Base-by-base conservation (phyloP, 2,329 filamentous ascomycete species). In the Diaporthe citri region DNA sequence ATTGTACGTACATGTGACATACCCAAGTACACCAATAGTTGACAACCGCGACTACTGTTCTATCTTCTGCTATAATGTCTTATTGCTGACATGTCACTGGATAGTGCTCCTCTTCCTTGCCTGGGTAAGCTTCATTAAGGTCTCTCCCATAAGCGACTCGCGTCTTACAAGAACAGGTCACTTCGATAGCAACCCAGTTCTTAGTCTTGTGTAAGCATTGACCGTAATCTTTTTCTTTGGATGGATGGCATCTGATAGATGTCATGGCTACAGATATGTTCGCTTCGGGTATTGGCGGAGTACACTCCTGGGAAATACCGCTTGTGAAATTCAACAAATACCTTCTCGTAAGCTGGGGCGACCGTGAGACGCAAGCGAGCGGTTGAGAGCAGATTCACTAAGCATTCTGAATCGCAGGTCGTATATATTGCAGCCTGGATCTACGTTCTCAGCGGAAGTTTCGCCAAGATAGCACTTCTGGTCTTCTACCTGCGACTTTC, bases 401-500 rank as follows among this genome's bases (percentile, higher is more conserved):
- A 75, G 17, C 7, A 3, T 4, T 22, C 15, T 4, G 34, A 20
- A 28, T 10, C 15, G 2, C 25, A 82, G 80, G 77, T 80, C 39
- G 78, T 82, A 4, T 82, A 81, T 39, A 72, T 82, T 7, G 74
- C 79, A 0, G 77, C 79, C 0, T 78, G 78, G 9, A 76, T 85
- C 34, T 85, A 83, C 71, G 80, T 83, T n/a, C 74, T 82, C 22
- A 82, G 82, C 48, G 81, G 81, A 17, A 81, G 80, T 3, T 79
- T 83, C 25, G 81, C 83, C 17, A 86, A 86, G 62, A 34, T 85
- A 3, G 81, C 84, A 0, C 81, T 86, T 5, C 80, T 85, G 5
- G 78, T 83, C 7, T 84, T 86, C 57, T 86, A 85, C 70, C 78
- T 82, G 17, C 80, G 80, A 13, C 77, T 86, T 2, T 84, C 83